Evolutionary conservation across 805 yeast species (phyloP), one percentile per base, ranked within the genome.

Genomic region (Blastobotrys americana): DNA sequence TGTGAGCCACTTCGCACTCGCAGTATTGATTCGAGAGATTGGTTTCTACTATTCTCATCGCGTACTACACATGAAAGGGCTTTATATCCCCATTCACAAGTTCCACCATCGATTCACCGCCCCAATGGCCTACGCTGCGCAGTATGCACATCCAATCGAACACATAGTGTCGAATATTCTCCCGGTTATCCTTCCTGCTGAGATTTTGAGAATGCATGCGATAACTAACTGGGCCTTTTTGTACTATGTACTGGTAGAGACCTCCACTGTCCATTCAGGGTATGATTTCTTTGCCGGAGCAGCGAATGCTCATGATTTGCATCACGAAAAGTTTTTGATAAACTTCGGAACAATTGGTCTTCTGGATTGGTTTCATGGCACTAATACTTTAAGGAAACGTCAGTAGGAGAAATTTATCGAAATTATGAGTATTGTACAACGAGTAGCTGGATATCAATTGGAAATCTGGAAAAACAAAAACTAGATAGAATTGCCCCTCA

Each of bases 271-370:
- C 3, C 55, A 51, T 38, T 39, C 47, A 13, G 55, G 55, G 3
- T 51, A 43, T 28, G 55, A 51, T 38, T 51, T 51, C 31, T 47
- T 50, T 37, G 28, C 20, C 5, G 43, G 41, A 1, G 17, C 39
- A 9, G 53, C 55, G 10, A 41, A 35, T 31, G 34, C 35, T 28
- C 55, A 51, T 34, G 55, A 51, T 35, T 19, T 47, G 3, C 55
- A 51, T 37, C 55, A 51, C 25, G 55, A 50, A 27, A 51, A 49
- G 42, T 51, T 51, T 28, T 37, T 39, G 36, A n/a, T 46, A 25
- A 39, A 49, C 31, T 51, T 42, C 43, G 55, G 55, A 3, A 41
- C 43, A 3, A 16, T 51, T 15, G 55, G 55, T 3, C 37, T 48
- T 10, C 36, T 49, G 25, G 55, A 51, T 42, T 44, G 46, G 49